Evolutionary conservation across 2,329 filamentous ascomycete genomes (phyloP).

Genomic region (Talaromyces sp.): DNA sequence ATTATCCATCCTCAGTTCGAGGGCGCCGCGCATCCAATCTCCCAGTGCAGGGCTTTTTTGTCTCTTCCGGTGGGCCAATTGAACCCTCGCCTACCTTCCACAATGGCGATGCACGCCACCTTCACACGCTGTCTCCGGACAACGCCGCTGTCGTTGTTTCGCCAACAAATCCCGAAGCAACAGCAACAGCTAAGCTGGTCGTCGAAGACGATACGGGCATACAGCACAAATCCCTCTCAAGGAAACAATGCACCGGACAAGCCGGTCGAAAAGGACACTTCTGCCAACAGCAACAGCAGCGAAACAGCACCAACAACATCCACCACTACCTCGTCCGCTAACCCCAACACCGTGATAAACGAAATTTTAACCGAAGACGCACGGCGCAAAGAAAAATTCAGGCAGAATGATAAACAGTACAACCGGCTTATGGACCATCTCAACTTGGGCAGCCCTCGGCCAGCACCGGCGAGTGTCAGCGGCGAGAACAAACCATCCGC

Average conservation of each 20-base stretch:
- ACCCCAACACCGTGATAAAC: background rate
- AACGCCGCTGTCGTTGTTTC: background rate
- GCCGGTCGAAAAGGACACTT: background rate
- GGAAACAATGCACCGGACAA: background rate
- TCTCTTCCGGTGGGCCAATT: background rate
- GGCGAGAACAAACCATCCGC: background rate
- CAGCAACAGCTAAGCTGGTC: background rate
- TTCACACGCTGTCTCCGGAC: background rate
- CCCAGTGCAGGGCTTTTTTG: background rate
- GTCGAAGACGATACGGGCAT: background rate
- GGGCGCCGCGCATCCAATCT: background rate
- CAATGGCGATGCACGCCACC: background rate
- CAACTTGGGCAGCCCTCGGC: background rate
- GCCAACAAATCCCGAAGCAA: background rate
- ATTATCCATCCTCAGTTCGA: background rate
- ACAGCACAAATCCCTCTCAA: background rate
- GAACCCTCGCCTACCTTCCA: background rate
- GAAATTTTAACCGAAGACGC: background rate
- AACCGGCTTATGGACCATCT: background rate
- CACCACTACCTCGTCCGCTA: background rate
- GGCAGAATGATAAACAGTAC: too few relatives aligned
- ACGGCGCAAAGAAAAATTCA: background rate
- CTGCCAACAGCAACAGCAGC: background rate
- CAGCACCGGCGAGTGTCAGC: background rate
- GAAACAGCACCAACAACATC: background rate